Conservation (phyloP, 2,329 filamentous ascomycete genomes). For the Cordyceps farinosa region DNA sequence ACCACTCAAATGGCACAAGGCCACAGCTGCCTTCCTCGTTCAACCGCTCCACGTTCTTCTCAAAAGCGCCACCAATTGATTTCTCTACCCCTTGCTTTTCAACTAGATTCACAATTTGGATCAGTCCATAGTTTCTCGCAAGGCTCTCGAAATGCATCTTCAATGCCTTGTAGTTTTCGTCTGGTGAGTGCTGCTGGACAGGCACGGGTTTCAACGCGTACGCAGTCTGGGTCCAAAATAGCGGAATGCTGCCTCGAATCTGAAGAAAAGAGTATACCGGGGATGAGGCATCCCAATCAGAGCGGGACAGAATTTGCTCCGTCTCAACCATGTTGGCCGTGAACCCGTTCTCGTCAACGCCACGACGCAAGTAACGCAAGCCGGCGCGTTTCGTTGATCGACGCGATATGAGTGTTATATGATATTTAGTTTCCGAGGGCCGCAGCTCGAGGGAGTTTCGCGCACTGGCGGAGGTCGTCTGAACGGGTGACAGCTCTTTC, state of each 20-base stretch:
- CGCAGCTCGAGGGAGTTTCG: conserved; percentile 40
- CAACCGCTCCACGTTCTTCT: conserved; percentile 61
- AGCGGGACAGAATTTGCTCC: conserved; percentile 81
- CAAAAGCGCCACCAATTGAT: conserved; percentile 73
- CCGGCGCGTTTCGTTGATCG: conserved; percentile 83
- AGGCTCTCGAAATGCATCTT: conserved; percentile 74
- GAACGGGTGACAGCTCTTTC: conserved; percentile 22
- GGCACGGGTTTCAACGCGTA: conserved; percentile 90
- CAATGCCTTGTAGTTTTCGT: conserved; percentile 75
- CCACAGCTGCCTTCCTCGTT: conserved; percentile 58
- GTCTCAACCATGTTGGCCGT: conserved; percentile 92
- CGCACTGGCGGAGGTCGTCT: conserved; percentile 20
- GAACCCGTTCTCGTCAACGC: conserved; percentile 84
- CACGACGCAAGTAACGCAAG: conserved; percentile 82
- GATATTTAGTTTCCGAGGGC: conserved; percentile 55
- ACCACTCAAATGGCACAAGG: conserved; percentile 75
- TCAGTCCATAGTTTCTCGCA: conserved; percentile 63
- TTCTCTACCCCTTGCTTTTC: conserved; percentile 84
- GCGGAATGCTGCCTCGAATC: conserved; percentile 82
- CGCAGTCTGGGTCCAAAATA: conserved; percentile 93
- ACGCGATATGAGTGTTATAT: conserved; percentile 89
- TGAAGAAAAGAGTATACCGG: conserved; percentile 83
- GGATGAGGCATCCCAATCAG: conserved; percentile 57
- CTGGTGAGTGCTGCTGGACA: conserved; percentile 72
- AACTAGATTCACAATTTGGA: conserved; percentile 80